Percentiles rank a stretch among this genome's conserved stretches.
phyloP scores from a whole-genome alignment of 345 rosid genomes.

The Brassica juncea region DNA sequence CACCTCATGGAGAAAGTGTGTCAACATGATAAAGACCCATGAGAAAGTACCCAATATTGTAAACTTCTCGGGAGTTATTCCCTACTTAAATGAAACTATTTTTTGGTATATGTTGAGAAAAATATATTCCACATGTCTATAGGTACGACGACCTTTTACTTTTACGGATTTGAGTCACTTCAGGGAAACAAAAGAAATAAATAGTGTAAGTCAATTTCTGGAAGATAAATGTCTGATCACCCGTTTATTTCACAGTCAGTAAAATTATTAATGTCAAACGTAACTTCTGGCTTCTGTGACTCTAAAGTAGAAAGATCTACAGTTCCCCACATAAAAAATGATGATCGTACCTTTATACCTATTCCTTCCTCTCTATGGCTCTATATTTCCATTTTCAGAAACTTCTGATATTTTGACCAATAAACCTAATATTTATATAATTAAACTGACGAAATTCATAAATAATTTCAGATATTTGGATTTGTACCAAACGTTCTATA shows the following conservation, averaged over 20 bases:
- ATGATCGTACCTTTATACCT: conserved; percentile 24
- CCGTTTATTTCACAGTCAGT: conserved; percentile 38
- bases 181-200: conserved; percentile 32
- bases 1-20: too few species aligned
- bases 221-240: conserved; percentile 43
- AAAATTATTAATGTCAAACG: conserved; percentile 16
- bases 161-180: conserved; percentile 40
- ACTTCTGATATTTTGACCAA: not conserved
- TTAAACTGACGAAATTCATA: not conserved
- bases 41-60: too few species aligned
- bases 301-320: conserved; percentile 16
- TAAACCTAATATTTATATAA: not conserved
- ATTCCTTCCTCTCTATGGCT: not conserved
- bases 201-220: conserved; percentile 35
- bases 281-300: conserved; percentile 29
- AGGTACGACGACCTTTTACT: conserved; percentile 26
- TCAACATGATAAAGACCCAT: too few species aligned
- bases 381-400: conserved; percentile 35
- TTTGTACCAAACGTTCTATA: not conserved
- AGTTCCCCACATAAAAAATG: conserved; percentile 19
- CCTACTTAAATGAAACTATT: not conserved
- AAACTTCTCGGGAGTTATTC: conserved; percentile 17
- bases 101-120: not conserved
- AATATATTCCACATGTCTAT: not conserved
- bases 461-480: not conserved